These are phyloP conservation scores for Pseudogymnoascus sp. DNA, from an alignment of 2,329 filamentous ascomycete genomes.

Conservation along the genomic window DNA sequence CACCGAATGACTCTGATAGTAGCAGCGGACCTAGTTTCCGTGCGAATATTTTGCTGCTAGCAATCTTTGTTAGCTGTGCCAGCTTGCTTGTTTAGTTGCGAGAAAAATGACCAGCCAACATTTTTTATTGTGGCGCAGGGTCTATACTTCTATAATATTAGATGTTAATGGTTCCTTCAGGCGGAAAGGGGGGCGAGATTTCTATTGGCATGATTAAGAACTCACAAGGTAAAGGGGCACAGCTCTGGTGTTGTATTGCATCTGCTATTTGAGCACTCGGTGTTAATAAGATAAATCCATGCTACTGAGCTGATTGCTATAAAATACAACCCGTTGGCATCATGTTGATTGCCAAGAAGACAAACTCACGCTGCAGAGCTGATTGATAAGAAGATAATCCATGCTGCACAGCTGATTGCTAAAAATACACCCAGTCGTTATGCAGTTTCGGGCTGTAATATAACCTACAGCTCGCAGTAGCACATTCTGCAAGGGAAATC, in stretches of 20 bases:
- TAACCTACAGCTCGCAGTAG: not conserved
- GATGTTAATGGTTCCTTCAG: not conserved
- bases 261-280: not conserved
- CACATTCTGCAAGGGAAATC: not conserved
- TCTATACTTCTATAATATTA: not conserved
- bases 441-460: not conserved
- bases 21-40: not conserved
- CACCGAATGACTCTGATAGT: not conserved
- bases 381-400: not conserved
- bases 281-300: not conserved
- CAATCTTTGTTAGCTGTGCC: not conserved
- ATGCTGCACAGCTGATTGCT: not conserved
- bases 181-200: no score
- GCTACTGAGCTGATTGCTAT: not conserved
- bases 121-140: not conserved
- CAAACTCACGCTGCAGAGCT: not conserved
- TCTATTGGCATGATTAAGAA: no score
- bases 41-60: not conserved
- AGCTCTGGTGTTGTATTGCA: not conserved
- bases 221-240: not conserved
- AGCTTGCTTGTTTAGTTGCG: not conserved
- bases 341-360: not conserved
- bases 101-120: not conserved
- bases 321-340: not conserved
- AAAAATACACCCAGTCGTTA: not conserved